Evolutionary conservation across 2,329 filamentous ascomycete genomes (phyloP), one percentile per base, ranked within the genome.

Genomic region (Apiospora sp.): DNA sequence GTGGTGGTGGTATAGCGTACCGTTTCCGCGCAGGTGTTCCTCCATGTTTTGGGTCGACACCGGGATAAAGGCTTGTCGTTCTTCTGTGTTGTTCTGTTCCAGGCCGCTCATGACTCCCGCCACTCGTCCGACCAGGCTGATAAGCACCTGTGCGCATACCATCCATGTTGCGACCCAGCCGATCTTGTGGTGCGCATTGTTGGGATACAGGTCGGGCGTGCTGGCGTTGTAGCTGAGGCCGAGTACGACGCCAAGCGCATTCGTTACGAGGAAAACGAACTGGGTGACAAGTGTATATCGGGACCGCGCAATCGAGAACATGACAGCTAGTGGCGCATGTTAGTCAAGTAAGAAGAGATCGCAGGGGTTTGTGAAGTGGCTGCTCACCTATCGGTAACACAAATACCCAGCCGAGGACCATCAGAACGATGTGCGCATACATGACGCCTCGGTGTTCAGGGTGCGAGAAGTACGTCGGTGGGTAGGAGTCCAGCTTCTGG

Each of bases 181-280:
- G 61, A 96, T 88, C 81, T 93, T 95, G 84, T 95, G 92, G 81
- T 98, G 95, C n/a, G 92, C 90, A 80, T 97, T 97, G 80, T 93
- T 92, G 44, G 91, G 91, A 80, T 98, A 98, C 30, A 98, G 85
- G 79, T 98, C 94, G 0, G 95, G 94, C 0, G 94, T 97, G 75
- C 89, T 91, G 72, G 89, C 87, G 80, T 96, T 94, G 85, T 98
- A 98, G 46, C 94, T 84, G 69, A 89, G 87, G 10, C 89, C 91
- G 37, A 93, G 80, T 19, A 94, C 78, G 34, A 95, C 76, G 24
- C 92, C 93, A 1, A 92, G 76, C 3, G 86, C 87, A 79, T 95
- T 94, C 48, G 87, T 80, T 1, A 86, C 83, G 61, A 93, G 81
- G 80, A 96, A 95, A 12, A 86, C 74, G 73, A 95, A 87, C 79